These are phyloP conservation scores for Moringa oleifera DNA, from an alignment of 345 rosid genomes.

Conservation along the genomic window DNA sequence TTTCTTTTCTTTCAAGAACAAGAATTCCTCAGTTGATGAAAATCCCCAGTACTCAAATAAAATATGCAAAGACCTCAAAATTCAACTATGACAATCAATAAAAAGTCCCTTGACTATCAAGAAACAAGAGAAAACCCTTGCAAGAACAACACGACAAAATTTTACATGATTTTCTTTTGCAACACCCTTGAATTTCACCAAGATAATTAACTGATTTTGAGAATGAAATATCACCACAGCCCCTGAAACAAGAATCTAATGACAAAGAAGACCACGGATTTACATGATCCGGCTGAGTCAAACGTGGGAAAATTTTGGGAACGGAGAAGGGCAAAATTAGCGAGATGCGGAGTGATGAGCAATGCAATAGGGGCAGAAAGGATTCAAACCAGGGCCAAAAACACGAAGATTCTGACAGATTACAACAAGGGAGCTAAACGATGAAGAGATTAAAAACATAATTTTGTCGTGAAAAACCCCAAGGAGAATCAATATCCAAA, in stretches of 20 bases:
- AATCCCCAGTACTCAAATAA: neutral
- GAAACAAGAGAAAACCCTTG: neutral
- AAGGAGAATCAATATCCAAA: conserved; percentile 2
- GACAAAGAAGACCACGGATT: conserved; percentile 11
- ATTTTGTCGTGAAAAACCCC: conserved; percentile 19
- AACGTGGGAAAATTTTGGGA: neutral
- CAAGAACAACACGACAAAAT: conserved; percentile 1
- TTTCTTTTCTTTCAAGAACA: too few species aligned
- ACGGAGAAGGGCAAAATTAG: conserved; percentile 21
- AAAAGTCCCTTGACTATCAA: too few species aligned
- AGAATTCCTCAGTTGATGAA: neutral
- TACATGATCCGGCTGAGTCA: conserved; percentile 15
- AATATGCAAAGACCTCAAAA: neutral
- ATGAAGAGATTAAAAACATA: conserved; percentile 52
- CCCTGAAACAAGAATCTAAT: conserved; percentile 6
- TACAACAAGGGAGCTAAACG: conserved; percentile 30
- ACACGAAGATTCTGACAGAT: conserved; percentile 59
- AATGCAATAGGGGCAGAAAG: conserved; percentile 79
- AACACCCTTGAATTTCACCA: conserved; percentile 5
- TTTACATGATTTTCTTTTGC: conserved; percentile 3
- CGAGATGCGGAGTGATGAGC: conserved; percentile 78
- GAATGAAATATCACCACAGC: conserved; percentile 2
- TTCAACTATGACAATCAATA: neutral
- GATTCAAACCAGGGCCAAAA: conserved; percentile 93
- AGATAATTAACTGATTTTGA: neutral